These are phyloP conservation scores for Verbascum thapsus DNA, from an alignment of 257 asterid species.

Conservation along the genomic window DNA sequence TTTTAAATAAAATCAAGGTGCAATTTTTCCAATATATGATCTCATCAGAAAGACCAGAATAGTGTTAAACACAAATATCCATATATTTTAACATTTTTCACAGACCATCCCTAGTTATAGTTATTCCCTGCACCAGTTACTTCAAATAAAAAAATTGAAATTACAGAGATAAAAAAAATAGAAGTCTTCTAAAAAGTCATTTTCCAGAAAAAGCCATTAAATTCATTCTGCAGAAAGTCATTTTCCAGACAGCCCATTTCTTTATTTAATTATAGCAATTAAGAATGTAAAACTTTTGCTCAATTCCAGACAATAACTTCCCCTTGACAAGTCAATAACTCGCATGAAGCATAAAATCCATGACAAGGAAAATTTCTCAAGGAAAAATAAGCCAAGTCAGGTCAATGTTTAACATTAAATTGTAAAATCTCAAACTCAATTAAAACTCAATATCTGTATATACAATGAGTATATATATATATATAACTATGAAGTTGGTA, in stretches of 20 bases:
- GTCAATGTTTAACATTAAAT: conserved; percentile 12
- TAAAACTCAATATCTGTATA: too few relatives aligned
- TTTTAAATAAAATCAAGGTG: too few relatives aligned
- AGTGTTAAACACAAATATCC: conserved; percentile 2
- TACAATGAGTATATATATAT: too few relatives aligned
- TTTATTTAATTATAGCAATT: conserved; percentile 5
- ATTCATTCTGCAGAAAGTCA: not conserved
- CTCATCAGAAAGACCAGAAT: not conserved
- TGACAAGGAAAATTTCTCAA: not conserved
- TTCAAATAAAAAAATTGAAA: not conserved
- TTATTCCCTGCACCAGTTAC: not conserved
- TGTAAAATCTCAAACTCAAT: not conserved
- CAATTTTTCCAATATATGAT: not conserved
- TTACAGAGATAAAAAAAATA: not conserved
- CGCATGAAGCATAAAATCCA: not conserved
- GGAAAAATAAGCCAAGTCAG: not conserved
- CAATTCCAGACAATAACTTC: not conserved
- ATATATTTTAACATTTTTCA: not conserved
- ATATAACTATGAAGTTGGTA: conserved; percentile 27
- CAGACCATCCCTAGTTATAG: not conserved
- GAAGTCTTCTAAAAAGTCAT: not conserved
- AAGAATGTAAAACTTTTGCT: not conserved
- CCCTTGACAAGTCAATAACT: not conserved
- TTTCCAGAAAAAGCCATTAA: not conserved
- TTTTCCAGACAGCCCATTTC: not conserved